Evolutionary conservation across 2,329 filamentous ascomycete genomes (phyloP), one percentile per base, ranked within the genome.

Genomic region (Gaeumannomyces tritici): DNA sequence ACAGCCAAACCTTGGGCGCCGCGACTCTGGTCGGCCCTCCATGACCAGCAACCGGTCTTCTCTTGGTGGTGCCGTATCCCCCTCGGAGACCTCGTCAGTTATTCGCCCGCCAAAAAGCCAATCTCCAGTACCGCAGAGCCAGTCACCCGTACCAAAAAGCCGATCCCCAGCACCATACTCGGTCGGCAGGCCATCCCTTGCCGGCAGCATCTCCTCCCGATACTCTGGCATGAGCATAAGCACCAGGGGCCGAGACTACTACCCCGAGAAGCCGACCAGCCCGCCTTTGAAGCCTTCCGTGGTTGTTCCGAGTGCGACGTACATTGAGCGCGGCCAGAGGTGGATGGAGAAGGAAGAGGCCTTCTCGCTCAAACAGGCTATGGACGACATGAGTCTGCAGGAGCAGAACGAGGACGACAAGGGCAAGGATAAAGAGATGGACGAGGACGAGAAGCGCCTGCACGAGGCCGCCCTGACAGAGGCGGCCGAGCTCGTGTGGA

Each of bases 341-440:
- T 91, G 89, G 87, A 89, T 90, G 83, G 89, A 93, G 72, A 90
- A 89, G 72, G 88, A 91, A 70, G 89, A 93, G 73, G 87, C 85
- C 4, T 81, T 82, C 47, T 88, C 88, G 26, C 74, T 93, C 64
- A 83, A 88, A 24, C 81, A 86, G 64, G 89, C 89, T 13, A 85
- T 93, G 80, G 84, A 91, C 67, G 86, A 90, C 68, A 84, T 92
- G 81, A 84, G 89, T 63, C 66, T 89, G 33, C 42, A 15, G n/a
- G 86, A 89, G 67, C 42, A 51, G 42, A 9, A 51, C 2, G 83
- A 91, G 80, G 83, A 89, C 62, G 65, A 89, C 56, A 78, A 77
- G 61, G 74, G 77, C 33, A 68, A 71, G 54, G 62, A 65, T 26
- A 68, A 72, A 57, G 66, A 69, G 42, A 62, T 71, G 55, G 76